Evolutionary conservation across 495 filamentous ascomycete genomes (phyloP).

Genomic region (Neurospora sp.): DNA sequence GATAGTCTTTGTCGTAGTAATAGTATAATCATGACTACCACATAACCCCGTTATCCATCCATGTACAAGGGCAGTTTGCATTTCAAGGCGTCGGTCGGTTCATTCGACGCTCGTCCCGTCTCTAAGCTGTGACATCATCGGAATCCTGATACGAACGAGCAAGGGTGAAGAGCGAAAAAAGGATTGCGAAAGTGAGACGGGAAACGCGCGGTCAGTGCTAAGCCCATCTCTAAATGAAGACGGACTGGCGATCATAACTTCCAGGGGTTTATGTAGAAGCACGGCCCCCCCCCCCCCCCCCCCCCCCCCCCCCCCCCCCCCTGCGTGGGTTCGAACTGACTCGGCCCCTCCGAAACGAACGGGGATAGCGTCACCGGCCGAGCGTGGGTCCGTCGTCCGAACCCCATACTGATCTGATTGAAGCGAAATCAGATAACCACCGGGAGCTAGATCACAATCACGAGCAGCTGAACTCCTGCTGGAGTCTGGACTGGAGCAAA

Average conservation of each 20-base stretch:
- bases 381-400: not conserved
- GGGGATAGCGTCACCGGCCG: not conserved
- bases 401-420: too few relatives aligned
- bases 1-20: not conserved
- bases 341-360: not conserved
- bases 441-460: not conserved
- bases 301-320: not conserved
- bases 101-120: not conserved
- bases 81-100: not conserved
- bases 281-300: not conserved
- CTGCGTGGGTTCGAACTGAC: not conserved
- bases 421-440: not conserved
- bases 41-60: too few relatives aligned
- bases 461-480: not conserved
- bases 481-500: not conserved
- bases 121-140: not conserved
- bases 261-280: not conserved
- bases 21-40: not conserved
- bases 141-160: not conserved
- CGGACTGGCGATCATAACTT: not conserved
- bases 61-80: not conserved
- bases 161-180: not conserved
- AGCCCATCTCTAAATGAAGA: not conserved
- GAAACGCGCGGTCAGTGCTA: not conserved
- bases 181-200: not conserved